Evolutionary conservation across 345 rosid genomes (phyloP), one percentile per base, ranked within the genome.

Genomic region (Abelmoschus esculentus): DNA sequence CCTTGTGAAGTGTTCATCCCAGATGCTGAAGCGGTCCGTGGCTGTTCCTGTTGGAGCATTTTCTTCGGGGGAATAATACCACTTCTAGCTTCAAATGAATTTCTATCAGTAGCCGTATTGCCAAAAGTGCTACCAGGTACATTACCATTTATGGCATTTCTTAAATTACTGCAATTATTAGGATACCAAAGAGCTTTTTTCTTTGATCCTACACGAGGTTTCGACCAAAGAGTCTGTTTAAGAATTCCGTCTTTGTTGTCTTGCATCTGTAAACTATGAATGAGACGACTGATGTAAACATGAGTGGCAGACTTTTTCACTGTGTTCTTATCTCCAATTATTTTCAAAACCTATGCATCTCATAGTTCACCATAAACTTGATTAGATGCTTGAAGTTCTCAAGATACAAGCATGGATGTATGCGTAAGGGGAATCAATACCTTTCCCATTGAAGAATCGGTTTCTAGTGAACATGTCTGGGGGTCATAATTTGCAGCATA

Each of bases 281-380:
- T 90, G 76, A 93, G 84, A 57, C 17, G 82, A 64, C 86, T 77
- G 72, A 93, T 89, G 77, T 81, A 80, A 66, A 86, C 81, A 80
- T 93, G 98, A 79, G 84, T 61, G 2, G 86, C 75, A 59, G 90
- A 83, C 70, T 75, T 84, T 80, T 82, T 90, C 85, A 82, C 60
- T 53, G 82, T 71, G 62, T 74, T 77, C 73, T 73, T 77, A 29
- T 58, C 76, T 60, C 53, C 32, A 29, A 46, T 58, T 55, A 32
- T 74, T 70, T 74, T 72, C 3, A 46, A 74, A 66, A 76, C 80
- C 91, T 83, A 79, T 40, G 67, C 14, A 32, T 56, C 62, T 54
- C 52, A 72, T 19, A 55, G 47, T 22, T 71, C 70, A 70, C 58
- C 72, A 70, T 3, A 28, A 2, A 49, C 52, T 31, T 54, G 44